Percentiles rank a stretch among this genome's conserved stretches.
Conservation (phyloP, 257 asterid species). For the Solanum virginianum region DNA sequence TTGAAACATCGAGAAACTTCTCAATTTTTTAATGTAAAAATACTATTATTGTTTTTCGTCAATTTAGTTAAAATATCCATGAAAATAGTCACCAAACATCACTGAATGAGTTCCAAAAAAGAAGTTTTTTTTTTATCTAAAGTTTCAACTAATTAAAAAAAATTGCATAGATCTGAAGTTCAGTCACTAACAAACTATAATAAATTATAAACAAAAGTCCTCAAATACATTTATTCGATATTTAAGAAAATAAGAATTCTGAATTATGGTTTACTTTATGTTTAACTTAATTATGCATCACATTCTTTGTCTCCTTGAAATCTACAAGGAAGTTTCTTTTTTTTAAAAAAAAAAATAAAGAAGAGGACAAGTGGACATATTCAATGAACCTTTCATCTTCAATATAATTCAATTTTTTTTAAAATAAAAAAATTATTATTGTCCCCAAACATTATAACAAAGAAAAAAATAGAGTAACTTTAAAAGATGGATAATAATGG, state of each 20-base stretch:
- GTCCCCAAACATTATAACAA: not conserved
- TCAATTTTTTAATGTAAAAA: no score
- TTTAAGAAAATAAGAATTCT: not conserved
- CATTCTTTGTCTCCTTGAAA: not conserved
- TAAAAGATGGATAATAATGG: not conserved
- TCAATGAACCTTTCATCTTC: slow-evolving; percentile 4
- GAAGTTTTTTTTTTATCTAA: not conserved
- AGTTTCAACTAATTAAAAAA: not conserved
- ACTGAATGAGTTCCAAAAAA: not conserved
- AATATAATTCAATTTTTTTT: not conserved
- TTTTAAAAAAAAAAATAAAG: not conserved
- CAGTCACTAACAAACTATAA: no score
- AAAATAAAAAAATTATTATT: not conserved
- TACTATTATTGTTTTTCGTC: no score
- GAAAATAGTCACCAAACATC: no score
- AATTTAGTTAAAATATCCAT: no score
- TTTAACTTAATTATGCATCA: not conserved
- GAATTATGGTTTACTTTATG: not conserved
- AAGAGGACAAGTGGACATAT: not conserved
- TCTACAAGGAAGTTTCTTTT: not conserved
- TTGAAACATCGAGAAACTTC: no score
- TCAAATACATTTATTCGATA: not conserved
- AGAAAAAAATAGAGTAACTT: not conserved
- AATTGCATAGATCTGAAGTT: not conserved
- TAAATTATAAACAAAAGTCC: not conserved